phyloP scores from a whole-genome alignment of 345 rosid species.

The Salix arbutifolia region DNA sequence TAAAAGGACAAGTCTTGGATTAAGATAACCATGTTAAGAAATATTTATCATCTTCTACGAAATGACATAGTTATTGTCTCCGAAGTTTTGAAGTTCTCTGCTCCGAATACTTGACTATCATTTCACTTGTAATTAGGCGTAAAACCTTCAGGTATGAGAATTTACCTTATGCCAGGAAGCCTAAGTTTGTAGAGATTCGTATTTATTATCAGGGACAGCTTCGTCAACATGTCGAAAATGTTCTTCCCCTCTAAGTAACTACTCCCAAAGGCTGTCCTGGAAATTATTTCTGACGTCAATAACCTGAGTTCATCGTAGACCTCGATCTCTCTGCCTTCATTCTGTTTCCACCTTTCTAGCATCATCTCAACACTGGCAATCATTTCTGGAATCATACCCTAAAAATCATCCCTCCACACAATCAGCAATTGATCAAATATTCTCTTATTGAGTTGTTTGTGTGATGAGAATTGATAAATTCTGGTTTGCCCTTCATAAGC shows the following conservation, averaged over 20 bases:
- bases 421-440: no score
- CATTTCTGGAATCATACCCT: slow-evolving; percentile 38
- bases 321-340: slow-evolving; percentile 37
- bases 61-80: neutral
- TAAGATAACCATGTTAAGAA: neutral
- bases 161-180: neutral
- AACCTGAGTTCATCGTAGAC: slow-evolving; percentile 34
- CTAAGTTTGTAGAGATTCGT: slow-evolving; percentile 12
- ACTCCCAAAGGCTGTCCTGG: slow-evolving; percentile 51
- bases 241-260: slow-evolving; percentile 39
- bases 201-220: slow-evolving; percentile 8
- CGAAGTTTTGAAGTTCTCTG: no score
- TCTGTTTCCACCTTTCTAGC: slow-evolving; percentile 38
- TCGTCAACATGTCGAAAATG: slow-evolving; percentile 35
- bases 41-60: no score
- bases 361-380: slow-evolving; percentile 33
- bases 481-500: no score
- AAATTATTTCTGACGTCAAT: slow-evolving; percentile 48
- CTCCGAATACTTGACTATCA: no score
- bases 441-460: no score
- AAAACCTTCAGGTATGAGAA: neutral
- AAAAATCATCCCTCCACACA: neutral
- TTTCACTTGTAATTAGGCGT: no score
- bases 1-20: neutral
- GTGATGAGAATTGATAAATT: no score